A percentile compares a stretch with the other conserved stretches of the same genome.
Conservation (phyloP, 192 early-diverging fungal species). For the Entomortierella chlamydospora region DNA sequence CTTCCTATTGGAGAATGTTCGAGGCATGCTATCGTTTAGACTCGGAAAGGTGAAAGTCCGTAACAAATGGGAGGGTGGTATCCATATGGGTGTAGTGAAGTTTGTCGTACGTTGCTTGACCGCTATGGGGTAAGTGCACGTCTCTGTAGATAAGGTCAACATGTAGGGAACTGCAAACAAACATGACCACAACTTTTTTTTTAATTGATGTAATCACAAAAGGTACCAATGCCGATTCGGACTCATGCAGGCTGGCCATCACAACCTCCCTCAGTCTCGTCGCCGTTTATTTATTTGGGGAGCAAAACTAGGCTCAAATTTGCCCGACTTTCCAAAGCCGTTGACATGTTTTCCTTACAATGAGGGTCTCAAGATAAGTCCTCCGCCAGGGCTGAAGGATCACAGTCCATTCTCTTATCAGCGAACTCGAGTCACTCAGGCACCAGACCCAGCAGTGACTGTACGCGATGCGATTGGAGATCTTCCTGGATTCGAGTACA, state of each 20-base stretch:
- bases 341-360: slow-evolving; percentile 63
- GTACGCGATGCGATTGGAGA: slow-evolving; percentile 76
- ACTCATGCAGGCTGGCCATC: slow-evolving; percentile 72
- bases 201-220: background rate
- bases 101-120: slow-evolving; percentile 73
- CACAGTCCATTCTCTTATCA: slow-evolving; percentile 55
- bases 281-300: slow-evolving; percentile 77
- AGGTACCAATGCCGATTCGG: slow-evolving; percentile 72
- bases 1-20: slow-evolving; percentile 80
- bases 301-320: slow-evolving; percentile 59
- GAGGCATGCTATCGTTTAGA: slow-evolving; percentile 52
- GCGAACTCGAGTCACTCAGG: slow-evolving; percentile 57
- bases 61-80: slow-evolving; percentile 59
- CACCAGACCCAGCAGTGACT: slow-evolving; percentile 67
- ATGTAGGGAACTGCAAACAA: background rate
- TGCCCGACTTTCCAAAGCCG: slow-evolving; percentile 71
- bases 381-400: slow-evolving; percentile 32
- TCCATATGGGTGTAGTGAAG: slow-evolving; percentile 70
- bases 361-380: slow-evolving; percentile 46
- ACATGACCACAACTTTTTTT: slow-evolving; percentile 19
- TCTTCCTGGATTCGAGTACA: slow-evolving; percentile 75
- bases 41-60: slow-evolving; percentile 44
- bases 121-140: slow-evolving; percentile 61
- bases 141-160: too few species aligned
- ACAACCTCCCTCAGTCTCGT: slow-evolving; percentile 73